Percentiles rank a stretch among this genome's conserved stretches.
phyloP scores from a whole-genome alignment of 2,329 filamentous ascomycete genomes.

The Colletotrichum sp. region DNA sequence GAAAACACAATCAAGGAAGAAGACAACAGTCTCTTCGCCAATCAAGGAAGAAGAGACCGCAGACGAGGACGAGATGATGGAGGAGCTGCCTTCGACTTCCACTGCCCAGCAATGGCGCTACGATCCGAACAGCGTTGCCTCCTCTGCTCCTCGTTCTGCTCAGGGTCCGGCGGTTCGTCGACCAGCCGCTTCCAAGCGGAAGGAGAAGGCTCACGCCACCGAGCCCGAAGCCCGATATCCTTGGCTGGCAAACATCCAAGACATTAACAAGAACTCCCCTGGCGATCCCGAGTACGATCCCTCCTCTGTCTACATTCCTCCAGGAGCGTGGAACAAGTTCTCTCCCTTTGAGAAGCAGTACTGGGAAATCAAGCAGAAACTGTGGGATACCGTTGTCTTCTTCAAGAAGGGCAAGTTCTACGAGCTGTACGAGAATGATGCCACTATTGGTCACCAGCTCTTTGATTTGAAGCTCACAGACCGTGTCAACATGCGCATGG shows the following conservation, averaged over 20 bases:
- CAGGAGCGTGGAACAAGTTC: constrained; percentile 79
- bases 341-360: constrained; percentile 98
- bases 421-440: constrained; percentile 97
- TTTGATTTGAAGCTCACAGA: constrained; percentile 99
- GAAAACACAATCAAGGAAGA: constrained; percentile 62
- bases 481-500: constrained; percentile 99
- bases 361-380: constrained; percentile 98
- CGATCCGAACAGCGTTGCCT: constrained; percentile 52
- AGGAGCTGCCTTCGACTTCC: constrained; percentile 65
- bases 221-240: constrained; percentile 87
- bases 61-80: constrained; percentile 58
- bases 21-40: constrained; percentile 60
- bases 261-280: constrained; percentile 81
- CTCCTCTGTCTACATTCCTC: constrained; percentile 88
- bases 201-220: constrained; percentile 76
- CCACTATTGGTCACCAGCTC: constrained; percentile 92
- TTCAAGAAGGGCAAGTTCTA: constrained; percentile 99
- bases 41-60: constrained; percentile 40
- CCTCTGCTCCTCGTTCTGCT: constrained; percentile 20
- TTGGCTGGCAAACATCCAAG: constrained; percentile 86
- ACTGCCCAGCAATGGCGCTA: constrained; percentile 84
- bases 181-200: constrained; percentile 36
- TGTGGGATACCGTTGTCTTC: constrained; percentile 97
- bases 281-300: constrained; percentile 90
- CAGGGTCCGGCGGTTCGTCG: constrained; percentile 23